Conservation (phyloP, 1,139 yeast genomes). For the Suhomyces terraborum region DNA sequence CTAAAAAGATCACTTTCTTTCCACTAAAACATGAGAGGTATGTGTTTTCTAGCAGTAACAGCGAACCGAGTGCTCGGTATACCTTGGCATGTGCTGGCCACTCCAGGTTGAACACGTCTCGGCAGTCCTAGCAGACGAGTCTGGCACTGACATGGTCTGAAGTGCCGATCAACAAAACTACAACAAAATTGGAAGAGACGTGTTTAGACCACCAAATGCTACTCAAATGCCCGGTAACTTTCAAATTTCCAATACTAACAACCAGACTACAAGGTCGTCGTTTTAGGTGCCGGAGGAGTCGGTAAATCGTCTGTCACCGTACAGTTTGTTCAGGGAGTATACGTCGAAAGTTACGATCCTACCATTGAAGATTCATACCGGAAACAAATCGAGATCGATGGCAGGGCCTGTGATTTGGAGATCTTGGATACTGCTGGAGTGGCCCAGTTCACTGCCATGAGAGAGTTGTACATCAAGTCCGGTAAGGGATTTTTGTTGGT, state of each 20-base stretch:
- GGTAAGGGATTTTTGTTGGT: slow-evolving; percentile 58
- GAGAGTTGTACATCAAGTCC: slow-evolving; percentile 65
- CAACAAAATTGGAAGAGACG: neutral
- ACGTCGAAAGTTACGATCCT: slow-evolving; percentile 50
- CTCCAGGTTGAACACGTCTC: no score
- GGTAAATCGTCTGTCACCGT: slow-evolving; percentile 55
- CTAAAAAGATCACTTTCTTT: slow-evolving; percentile 3
- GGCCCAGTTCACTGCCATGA: slow-evolving; percentile 56
- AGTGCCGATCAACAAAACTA: neutral
- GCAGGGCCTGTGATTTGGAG: slow-evolving; percentile 84
- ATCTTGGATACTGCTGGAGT: slow-evolving; percentile 56
- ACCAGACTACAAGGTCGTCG: slow-evolving; percentile 47
- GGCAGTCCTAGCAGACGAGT: no score
- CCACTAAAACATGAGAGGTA: slow-evolving; percentile 23
- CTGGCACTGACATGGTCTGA: no score
- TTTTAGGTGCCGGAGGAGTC: slow-evolving; percentile 56
- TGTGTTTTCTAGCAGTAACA: no score
- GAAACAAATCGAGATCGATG: slow-evolving; percentile 89
- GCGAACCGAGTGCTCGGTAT: no score
- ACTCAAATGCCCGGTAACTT: neutral
- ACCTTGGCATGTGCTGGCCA: no score
- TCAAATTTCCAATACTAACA: slow-evolving; percentile 7
- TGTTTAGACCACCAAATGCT: neutral
- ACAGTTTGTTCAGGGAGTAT: slow-evolving; percentile 54
- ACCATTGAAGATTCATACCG: slow-evolving; percentile 75